Conservation (phyloP, 306 rosid genomes). For the Sindora glabra region DNA sequence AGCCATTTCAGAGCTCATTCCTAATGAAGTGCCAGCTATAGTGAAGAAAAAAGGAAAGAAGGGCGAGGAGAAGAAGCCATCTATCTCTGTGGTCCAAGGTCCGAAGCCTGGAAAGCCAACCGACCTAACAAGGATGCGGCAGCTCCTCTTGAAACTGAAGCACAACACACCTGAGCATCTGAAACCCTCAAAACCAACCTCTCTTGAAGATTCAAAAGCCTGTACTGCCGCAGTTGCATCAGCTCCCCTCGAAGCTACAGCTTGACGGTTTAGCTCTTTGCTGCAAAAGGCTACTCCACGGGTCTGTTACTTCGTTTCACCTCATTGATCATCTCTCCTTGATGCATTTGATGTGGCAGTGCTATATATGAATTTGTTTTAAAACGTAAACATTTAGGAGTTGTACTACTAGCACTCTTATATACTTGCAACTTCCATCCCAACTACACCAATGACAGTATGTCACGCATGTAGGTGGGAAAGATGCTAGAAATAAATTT, state of each 20-base stretch:
- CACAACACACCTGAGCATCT: constrained; percentile 34
- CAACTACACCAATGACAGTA: no score
- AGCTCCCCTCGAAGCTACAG: not conserved
- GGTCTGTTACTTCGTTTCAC: no score
- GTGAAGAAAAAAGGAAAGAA: constrained; percentile 39
- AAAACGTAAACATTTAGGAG: no score
- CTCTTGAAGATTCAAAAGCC: not conserved
- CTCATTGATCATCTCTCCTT: no score
- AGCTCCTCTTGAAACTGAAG: constrained; percentile 32
- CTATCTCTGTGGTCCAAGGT: constrained; percentile 23
- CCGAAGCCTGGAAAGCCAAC: constrained; percentile 47
- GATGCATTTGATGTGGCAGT: no score
- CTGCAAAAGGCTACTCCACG: no score
- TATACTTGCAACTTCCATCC: no score
- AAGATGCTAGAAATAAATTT: no score
- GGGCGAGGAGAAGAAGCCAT: constrained; percentile 28
- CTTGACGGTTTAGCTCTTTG: not conserved
- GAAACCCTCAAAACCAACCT: not conserved
- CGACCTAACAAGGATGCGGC: constrained; percentile 44
- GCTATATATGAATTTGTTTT: no score
- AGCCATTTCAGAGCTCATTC: constrained; percentile 37
- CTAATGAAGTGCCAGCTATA: constrained; percentile 29
- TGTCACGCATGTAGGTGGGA: no score
- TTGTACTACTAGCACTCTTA: no score
- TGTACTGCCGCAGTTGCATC: not conserved